phyloP scores from a whole-genome alignment of 192 early-diverging fungal genomes.

The Linnemannia exigua region DNA sequence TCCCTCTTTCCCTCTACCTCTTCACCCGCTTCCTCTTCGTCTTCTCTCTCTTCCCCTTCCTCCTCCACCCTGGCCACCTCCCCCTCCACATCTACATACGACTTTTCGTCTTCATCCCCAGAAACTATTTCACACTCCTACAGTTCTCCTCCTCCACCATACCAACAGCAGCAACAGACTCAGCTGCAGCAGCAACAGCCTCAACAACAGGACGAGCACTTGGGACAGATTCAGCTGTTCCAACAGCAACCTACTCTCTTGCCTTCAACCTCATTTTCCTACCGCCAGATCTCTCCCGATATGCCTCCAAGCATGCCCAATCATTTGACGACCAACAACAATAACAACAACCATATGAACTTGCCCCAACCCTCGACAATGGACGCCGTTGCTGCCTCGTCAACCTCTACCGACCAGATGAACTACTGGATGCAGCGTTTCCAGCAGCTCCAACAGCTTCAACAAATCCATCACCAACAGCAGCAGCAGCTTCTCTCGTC shows the following conservation, averaged over 20 bases:
- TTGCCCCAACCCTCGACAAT: conserved; percentile 16
- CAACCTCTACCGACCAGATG: conserved; percentile 18
- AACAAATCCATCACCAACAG: conserved; percentile 40
- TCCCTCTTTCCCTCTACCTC: conserved; percentile 6
- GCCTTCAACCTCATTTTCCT: conserved; percentile 43
- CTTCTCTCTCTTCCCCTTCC: conserved; percentile 15
- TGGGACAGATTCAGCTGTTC: conserved; percentile 13
- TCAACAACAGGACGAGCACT: conserved; percentile 12
- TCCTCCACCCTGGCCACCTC: conserved; percentile 14
- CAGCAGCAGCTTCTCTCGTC: conserved; percentile 36
- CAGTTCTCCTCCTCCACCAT: conserved; percentile 26
- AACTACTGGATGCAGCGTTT: conserved; percentile 47
- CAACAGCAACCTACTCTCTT: conserved; percentile 27
- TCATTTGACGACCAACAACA: neutral
- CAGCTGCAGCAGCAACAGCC: conserved; percentile 17
- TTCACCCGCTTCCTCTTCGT: conserved; percentile 1
- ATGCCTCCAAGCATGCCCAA: conserved; percentile 53
- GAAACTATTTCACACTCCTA: conserved; percentile 13
- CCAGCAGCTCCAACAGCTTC: conserved; percentile 46
- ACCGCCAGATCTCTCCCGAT: conserved; percentile 43
- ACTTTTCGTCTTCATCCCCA: conserved; percentile 20
- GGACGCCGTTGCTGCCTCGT: conserved; percentile 11
- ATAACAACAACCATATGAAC: neutral
- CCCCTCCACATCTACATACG: conserved; percentile 9
- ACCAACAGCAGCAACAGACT: conserved; percentile 10